Evolutionary conservation across 495 filamentous ascomycete species (phyloP).

Genomic region (Elasticomyces elasticus): DNA sequence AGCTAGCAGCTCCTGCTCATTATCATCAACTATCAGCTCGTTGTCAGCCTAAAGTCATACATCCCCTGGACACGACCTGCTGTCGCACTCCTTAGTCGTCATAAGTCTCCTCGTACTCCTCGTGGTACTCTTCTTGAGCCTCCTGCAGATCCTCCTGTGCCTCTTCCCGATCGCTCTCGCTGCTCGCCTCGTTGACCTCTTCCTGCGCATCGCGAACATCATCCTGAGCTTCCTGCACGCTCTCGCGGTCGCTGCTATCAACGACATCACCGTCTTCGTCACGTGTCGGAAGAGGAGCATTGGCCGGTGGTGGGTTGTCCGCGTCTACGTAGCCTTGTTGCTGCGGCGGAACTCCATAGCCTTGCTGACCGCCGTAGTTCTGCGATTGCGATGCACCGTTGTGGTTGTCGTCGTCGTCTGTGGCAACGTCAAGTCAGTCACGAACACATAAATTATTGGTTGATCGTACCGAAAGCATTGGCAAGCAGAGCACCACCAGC

Average conservation of each 20-base stretch:
- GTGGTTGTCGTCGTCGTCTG: background rate
- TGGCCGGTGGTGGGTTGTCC: background rate
- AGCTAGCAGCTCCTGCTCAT: no score
- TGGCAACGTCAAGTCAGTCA: background rate
- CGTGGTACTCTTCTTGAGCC: slow-evolving; percentile 40
- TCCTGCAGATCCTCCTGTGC: slow-evolving; percentile 31
- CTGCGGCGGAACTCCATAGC: background rate
- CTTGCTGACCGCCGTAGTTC: background rate
- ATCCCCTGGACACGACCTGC: no score
- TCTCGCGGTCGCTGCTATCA: background rate
- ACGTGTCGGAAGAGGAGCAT: background rate
- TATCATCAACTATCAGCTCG: no score
- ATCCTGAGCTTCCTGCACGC: slow-evolving; percentile 1
- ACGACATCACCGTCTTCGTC: slow-evolving; percentile 14
- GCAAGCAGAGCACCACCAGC: background rate
- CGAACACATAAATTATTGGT: background rate
- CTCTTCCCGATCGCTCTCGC: slow-evolving; percentile 22
- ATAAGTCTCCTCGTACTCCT: slow-evolving; percentile 35
- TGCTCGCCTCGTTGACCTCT: slow-evolving; percentile 19
- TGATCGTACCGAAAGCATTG: background rate
- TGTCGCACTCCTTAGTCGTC: no score
- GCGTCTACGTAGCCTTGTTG: background rate
- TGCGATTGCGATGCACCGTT: background rate
- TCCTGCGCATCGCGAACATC: slow-evolving; percentile 1
- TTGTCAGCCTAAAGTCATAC: no score